Base-by-base conservation (phyloP, 1,139 yeast genomes). In the Diutina scorzettiae region DNA sequence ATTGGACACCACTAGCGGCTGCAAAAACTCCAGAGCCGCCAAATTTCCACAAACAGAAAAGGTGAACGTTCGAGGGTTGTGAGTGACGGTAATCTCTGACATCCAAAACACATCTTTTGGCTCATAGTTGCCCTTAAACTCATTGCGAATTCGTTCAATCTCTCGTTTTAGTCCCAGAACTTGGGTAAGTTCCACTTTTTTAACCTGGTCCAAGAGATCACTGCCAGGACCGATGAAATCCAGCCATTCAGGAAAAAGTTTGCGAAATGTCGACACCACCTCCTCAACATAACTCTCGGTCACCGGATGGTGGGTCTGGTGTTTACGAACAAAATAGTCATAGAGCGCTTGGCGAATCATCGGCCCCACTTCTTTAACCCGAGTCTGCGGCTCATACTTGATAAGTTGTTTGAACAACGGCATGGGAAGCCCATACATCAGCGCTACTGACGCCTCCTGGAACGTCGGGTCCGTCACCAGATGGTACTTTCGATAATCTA, bases 21-120 rank as follows among this genome's bases (percentile, higher is more conserved):
- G 39, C 11, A 34, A 16, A 2, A 21, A 23, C 19, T 34, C 39
- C 39, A 34, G 39, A 11, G 29, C 24, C 29, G 39, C 27, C 28
- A 34, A 19, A 14, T 34, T 34, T 7, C 39, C 39, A 8, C 19
- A 23, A 12, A 34, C 28, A 12, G 11, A 11, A n/a, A 34, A 23
- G 11, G 39, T 34, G 17, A 34, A 21, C 20, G 18, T 21, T 8
- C 39, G 39, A 23, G 39, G 39, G 12, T 34, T 34, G 20, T 34
- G 39, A 23, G 14, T 16, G 7, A 34, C 18, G 29, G 39, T 34
- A 20, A 34, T n/a, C 17, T 34, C 39, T n/a, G 17, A 23, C 17
- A 34, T 14, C 39, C 28, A 34, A 23, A 34, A 34, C 29, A 34
- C 39, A 14, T 34, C 39, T 19, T 34, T n/a, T 12, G 39, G 39